Evolutionary conservation across 768 basidiomycete genomes (phyloP).

Genomic region (Holtermanniella nyarrowii): DNA sequence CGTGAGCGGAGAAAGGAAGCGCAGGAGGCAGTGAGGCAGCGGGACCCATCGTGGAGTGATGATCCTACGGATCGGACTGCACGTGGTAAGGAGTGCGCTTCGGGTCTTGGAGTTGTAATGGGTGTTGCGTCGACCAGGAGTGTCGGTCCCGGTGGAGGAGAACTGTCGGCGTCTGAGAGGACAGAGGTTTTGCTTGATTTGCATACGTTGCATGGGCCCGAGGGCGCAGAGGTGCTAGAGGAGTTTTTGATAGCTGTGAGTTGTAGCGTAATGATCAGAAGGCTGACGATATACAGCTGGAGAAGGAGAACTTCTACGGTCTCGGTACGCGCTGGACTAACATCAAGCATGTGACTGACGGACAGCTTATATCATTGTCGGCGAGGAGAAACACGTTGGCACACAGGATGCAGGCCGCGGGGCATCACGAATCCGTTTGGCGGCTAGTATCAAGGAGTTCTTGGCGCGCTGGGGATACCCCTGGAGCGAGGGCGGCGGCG

Average conservation of each 20-base stretch:
- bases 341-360: constrained; percentile 4
- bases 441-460: constrained; percentile 80
- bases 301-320: constrained; percentile 78
- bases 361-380: constrained; percentile 76
- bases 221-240: constrained; percentile 82
- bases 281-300: constrained; percentile 50
- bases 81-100: constrained; percentile 66
- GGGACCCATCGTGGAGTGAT: constrained; percentile 56
- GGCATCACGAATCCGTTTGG: constrained; percentile 69
- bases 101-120: constrained; percentile 71
- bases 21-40: constrained; percentile 60
- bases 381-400: constrained; percentile 92
- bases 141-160: constrained; percentile 47
- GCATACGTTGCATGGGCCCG: constrained; percentile 87
- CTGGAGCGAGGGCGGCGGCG: constrained; percentile 85
- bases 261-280: constrained; percentile 29
- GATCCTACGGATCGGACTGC: constrained; percentile 67
- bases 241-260: constrained; percentile 77
- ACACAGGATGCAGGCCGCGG: constrained; percentile 75
- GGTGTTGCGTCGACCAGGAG: constrained; percentile 57
- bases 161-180: constrained; percentile 70
- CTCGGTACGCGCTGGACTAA: constrained; percentile 49
- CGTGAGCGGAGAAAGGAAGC: constrained; percentile 65
- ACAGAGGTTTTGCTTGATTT: constrained; percentile 78
- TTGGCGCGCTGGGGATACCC: constrained; percentile 90